Evolutionary conservation across 257 asterid species (phyloP).

Genomic region (Scutellaria barbata): DNA sequence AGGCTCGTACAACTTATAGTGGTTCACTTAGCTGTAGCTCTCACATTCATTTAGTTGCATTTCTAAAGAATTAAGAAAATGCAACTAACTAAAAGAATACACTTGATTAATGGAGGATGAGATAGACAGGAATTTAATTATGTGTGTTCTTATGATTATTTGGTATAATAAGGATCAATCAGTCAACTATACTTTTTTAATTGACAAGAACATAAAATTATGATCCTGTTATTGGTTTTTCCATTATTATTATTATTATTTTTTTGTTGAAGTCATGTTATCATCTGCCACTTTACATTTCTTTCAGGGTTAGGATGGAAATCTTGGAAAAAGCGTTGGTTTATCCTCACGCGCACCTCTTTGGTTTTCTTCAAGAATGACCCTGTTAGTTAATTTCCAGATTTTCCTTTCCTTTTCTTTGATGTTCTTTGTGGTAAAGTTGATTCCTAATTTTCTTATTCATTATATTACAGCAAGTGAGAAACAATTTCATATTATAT

Average conservation of each 20-base stretch:
- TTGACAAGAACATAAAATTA: neutral
- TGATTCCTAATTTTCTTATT: constrained; percentile 22
- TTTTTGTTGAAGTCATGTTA: constrained; percentile 20
- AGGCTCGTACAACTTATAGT: constrained; percentile 7
- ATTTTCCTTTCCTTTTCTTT: constrained; percentile 24
- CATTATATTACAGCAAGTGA: constrained; percentile 11
- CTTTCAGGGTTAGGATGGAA: constrained; percentile 95
- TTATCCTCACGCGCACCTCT: constrained; percentile 94
- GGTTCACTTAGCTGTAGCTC: neutral
- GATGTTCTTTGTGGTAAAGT: constrained; percentile 11
- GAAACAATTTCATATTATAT: constrained; percentile 22
- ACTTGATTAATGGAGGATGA: constrained; percentile 19
- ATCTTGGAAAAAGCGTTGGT: constrained; percentile 98
- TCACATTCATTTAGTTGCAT: constrained; percentile 22
- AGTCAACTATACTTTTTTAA: constrained; percentile 2
- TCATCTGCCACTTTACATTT: constrained; percentile 27
- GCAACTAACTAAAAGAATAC: constrained; percentile 6
- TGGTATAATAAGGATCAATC: constrained; percentile 10
- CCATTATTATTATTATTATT: constrained; percentile 11
- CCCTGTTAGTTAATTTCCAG: constrained; percentile 65
- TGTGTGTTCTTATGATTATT: constrained; percentile 12
- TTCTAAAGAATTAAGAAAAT: constrained; percentile 2
- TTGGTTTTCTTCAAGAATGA: constrained; percentile 95
- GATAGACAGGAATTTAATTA: constrained; percentile 24
- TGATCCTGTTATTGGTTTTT: no score